Evolutionary conservation across 306 rosid species (phyloP), one percentile per base, ranked within the genome.

Genomic region (Vigna trinervia): DNA sequence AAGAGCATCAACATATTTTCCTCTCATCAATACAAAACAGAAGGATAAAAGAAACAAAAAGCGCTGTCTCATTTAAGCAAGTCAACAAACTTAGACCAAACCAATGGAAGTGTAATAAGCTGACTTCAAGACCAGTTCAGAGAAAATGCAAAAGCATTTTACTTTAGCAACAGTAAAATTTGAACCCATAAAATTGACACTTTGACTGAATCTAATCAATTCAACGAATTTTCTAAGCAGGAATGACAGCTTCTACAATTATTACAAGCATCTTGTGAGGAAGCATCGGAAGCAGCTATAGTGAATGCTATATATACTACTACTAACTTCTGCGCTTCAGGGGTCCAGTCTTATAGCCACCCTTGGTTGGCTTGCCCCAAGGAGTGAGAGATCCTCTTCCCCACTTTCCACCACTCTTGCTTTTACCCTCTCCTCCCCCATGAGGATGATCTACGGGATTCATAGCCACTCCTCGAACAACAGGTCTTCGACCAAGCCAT

Each of bases 391-490:
- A 86, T 32, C 75, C 83, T 76, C 23, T 68, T 13, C 98, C 96
- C 50, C 45, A 80, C 41, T 51, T 48, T 3, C 94, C 97, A 81
- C 94, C 81, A 81, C 91, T 86, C 89, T 87, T 91, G 84, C 97
- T 88, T 83, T 78, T 87, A 68, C 96, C 97, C 86, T 88, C 96
- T 57, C 97, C 96, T 80, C 98, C 94, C 69, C 98, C 98, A 59
- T 92, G 96, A 64, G 96, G 97, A 88, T 81, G 97, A 84, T 92
- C 96, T 26, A 90, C 78, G 0, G 89, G 92, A 79, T 91, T 93
- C 98, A 93, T 93, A 9, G 98, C 97, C 84, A 93, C 94, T 78
- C 97, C 96, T 50, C 92, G 86, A 76, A 92, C 97, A 13, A 74
- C 85, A 0, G 97, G 98, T 76, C 97, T 83, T 47, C 86, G 78